Percentiles rank a stretch among this genome's conserved stretches.
These are phyloP conservation scores for Hanseniaspora osmophila DNA, from an alignment of 805 yeast genomes.

Conservation along the genomic window DNA sequence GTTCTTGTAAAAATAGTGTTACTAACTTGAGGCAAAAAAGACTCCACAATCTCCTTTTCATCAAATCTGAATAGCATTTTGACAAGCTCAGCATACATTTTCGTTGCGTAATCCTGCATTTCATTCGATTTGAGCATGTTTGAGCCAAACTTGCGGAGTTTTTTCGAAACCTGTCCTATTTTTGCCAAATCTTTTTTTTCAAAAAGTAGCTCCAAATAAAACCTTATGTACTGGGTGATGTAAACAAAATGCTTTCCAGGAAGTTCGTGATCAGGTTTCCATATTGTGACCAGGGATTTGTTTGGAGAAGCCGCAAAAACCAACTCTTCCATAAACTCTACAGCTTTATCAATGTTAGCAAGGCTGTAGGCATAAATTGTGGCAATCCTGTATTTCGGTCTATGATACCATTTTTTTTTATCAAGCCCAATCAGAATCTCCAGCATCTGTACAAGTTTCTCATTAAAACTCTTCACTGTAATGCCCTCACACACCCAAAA, in stretches of 20 bases:
- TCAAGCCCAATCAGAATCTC: slow-evolving; percentile 40
- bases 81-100: slow-evolving; percentile 13
- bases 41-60: slow-evolving; percentile 18
- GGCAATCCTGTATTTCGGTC: slow-evolving; percentile 64
- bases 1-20: slow-evolving; percentile 14
- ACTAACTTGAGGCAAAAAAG: slow-evolving; percentile 14
- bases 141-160: slow-evolving; percentile 63
- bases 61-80: slow-evolving; percentile 10
- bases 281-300: slow-evolving; percentile 65
- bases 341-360: slow-evolving; percentile 39
- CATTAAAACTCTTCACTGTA: slow-evolving; percentile 22
- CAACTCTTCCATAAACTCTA: slow-evolving; percentile 46
- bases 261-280: slow-evolving; percentile 87
- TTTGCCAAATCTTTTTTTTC: slow-evolving; percentile 42
- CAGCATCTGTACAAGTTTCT: slow-evolving; percentile 31
- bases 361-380: slow-evolving; percentile 42
- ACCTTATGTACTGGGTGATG: slow-evolving; percentile 52
- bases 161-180: slow-evolving; percentile 47
- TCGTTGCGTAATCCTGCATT: slow-evolving; percentile 17
- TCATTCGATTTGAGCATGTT: slow-evolving; percentile 43
- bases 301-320: slow-evolving; percentile 53
- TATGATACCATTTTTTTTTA: slow-evolving; percentile 85
- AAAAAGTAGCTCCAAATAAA: slow-evolving; percentile 43
- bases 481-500: slow-evolving; percentile 14
- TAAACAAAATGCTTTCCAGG: slow-evolving; percentile 88